Evolutionary conservation across 2,329 filamentous ascomycete species (phyloP).

Genomic region (Juglanconis oblonga): DNA sequence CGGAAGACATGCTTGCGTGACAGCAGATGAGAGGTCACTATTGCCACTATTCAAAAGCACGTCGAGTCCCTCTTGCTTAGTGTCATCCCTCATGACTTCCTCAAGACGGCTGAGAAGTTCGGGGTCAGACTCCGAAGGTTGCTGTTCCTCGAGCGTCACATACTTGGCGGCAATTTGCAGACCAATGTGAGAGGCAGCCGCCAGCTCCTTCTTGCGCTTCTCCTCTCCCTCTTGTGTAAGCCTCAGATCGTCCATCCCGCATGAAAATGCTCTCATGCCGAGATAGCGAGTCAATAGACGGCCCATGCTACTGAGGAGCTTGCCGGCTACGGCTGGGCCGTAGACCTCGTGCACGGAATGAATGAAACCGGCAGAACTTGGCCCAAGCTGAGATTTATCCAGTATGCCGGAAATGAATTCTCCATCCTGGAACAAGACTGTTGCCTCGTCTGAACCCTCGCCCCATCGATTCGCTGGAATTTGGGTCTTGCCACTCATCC

Average conservation of each 20-base stretch:
- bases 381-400: slow-evolving; percentile 93
- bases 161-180: slow-evolving; percentile 81
- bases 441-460: slow-evolving; percentile 69
- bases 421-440: slow-evolving; percentile 80
- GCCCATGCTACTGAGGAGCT: slow-evolving; percentile 83
- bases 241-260: slow-evolving; percentile 92
- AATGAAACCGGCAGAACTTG: slow-evolving; percentile 79
- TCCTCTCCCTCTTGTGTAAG: slow-evolving; percentile 78
- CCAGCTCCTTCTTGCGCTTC: slow-evolving; percentile 65
- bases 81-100: slow-evolving; percentile 85
- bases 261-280: slow-evolving; percentile 93
- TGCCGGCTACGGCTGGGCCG: slow-evolving; percentile 81
- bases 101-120: slow-evolving; percentile 78
- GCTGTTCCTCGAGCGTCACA: slow-evolving; percentile 72
- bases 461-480: slow-evolving; percentile 82
- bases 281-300: slow-evolving; percentile 85
- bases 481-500: slow-evolving; percentile 74
- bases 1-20: slow-evolving; percentile 79
- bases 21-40: slow-evolving; percentile 68
- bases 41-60: slow-evolving; percentile 74
- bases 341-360: slow-evolving; percentile 94
- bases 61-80: slow-evolving; percentile 89
- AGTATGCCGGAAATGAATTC: slow-evolving; percentile 88
- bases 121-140: slow-evolving; percentile 60
- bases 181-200: slow-evolving; percentile 66